Evolutionary conservation across 2,329 filamentous ascomycete genomes (phyloP).

Genomic region (Botrytis hyacinthi): DNA sequence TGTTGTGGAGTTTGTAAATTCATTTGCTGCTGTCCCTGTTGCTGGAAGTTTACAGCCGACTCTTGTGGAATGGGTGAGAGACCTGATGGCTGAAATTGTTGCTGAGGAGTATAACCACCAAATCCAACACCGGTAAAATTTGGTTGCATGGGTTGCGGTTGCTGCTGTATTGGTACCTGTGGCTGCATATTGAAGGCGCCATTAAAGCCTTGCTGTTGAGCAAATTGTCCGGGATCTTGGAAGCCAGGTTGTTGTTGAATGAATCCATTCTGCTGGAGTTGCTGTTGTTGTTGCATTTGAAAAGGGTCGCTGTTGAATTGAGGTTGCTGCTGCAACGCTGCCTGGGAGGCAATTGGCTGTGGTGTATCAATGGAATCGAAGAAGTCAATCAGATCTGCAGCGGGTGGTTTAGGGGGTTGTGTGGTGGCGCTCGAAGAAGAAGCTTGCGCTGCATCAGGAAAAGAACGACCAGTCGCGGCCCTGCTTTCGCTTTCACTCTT

Average conservation of each 20-base stretch:
- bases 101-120: constrained; percentile 72
- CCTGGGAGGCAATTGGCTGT: constrained; percentile 59
- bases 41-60: constrained; percentile 50
- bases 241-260: constrained; percentile 43
- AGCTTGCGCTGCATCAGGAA: constrained; percentile 36
- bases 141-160: constrained; percentile 51
- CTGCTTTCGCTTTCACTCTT: constrained; percentile 39
- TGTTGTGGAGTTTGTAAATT: constrained; percentile 51
- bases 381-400: constrained; percentile 85
- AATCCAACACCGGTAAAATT: constrained; percentile 76
- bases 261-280: constrained; percentile 46
- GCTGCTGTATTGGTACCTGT: constrained; percentile 28
- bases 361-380: constrained; percentile 92
- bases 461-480: constrained; percentile 32
- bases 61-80: constrained; percentile 60
- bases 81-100: constrained; percentile 54
- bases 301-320: constrained; percentile 36
- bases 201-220: constrained; percentile 40
- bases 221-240: constrained; percentile 45
- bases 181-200: constrained; percentile 31
- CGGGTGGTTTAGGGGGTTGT: constrained; percentile 58
- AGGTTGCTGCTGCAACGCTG: constrained; percentile 39
- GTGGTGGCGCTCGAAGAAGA: constrained; percentile 42
- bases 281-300: constrained; percentile 39
- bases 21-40: constrained; percentile 43